phyloP scores from a whole-genome alignment of 768 basidiomycete genomes.

The Podaxis sp. region DNA sequence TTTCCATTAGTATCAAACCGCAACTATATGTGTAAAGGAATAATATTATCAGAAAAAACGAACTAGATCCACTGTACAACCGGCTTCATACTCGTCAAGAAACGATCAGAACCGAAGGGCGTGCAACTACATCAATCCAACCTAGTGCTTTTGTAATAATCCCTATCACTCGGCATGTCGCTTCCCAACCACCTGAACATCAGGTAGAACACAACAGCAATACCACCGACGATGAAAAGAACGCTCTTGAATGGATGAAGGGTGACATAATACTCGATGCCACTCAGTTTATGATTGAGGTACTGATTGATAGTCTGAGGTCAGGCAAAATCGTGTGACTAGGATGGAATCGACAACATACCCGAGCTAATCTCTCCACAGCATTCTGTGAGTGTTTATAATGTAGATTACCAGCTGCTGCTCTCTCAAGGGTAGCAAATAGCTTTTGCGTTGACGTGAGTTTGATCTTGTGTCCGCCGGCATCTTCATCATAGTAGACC shows the following conservation, averaged over 20 bases:
- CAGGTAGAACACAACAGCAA: slow-evolving; percentile 30
- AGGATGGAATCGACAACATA: slow-evolving; percentile 28
- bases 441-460: slow-evolving; percentile 54
- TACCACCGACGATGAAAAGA: slow-evolving; percentile 27
- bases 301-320: slow-evolving; percentile 27
- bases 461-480: slow-evolving; percentile 50
- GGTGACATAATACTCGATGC: slow-evolving; percentile 36
- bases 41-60: background rate
- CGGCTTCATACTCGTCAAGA: background rate
- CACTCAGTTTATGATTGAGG: slow-evolving; percentile 40
- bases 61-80: background rate
- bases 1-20: too few relatives aligned
- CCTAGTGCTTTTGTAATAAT: slow-evolving; percentile 8
- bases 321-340: background rate
- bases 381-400: slow-evolving; percentile 70
- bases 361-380: slow-evolving; percentile 65
- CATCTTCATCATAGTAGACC: slow-evolving; percentile 76
- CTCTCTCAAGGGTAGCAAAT: slow-evolving; percentile 70
- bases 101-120: background rate
- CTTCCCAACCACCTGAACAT: slow-evolving; percentile 26
- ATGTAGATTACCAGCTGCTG: slow-evolving; percentile 46
- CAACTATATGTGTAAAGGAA: background rate
- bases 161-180: slow-evolving; percentile 17
- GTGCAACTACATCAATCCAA: slow-evolving; percentile 3
- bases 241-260: slow-evolving; percentile 34